Percentiles rank a stretch among this genome's conserved stretches.
Conservation (phyloP, 2,329 filamentous ascomycete genomes). For the Colletotrichum sp. region DNA sequence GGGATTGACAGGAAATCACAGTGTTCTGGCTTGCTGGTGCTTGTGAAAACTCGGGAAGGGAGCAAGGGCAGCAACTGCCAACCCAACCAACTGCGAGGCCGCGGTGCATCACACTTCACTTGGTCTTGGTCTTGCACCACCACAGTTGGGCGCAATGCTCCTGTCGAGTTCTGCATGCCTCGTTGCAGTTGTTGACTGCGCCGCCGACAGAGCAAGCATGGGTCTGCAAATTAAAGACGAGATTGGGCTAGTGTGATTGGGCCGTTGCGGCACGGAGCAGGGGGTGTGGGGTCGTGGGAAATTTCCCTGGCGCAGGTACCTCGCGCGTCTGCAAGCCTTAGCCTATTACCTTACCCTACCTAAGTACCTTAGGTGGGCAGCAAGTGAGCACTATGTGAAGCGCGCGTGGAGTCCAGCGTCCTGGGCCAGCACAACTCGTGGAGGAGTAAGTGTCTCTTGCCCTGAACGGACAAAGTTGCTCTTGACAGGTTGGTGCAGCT, state of each 20-base stretch:
- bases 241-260: slow-evolving; percentile 5
- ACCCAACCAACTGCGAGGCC: not conserved
- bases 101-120: not conserved
- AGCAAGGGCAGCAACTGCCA: not conserved
- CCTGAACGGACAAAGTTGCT: not conserved
- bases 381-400: not conserved
- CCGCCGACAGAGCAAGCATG: slow-evolving; percentile 12
- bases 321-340: not conserved
- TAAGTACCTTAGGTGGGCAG: not conserved
- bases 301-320: slow-evolving; percentile 15
- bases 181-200: slow-evolving; percentile 18
- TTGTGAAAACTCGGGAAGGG: not conserved
- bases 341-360: not conserved
- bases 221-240: slow-evolving; percentile 11
- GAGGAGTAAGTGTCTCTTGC: not conserved
- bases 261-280: not conserved
- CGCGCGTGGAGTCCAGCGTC: not conserved
- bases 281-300: not conserved
- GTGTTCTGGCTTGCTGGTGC: not conserved
- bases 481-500: not conserved
- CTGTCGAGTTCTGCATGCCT: slow-evolving; percentile 8
- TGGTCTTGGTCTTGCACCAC: not conserved
- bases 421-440: not conserved
- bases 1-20: not conserved
- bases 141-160: slow-evolving; percentile 12